Base-by-base conservation (phyloP, 371 early-diverging fungal species). In the Lichtheimia hyalospora region DNA sequence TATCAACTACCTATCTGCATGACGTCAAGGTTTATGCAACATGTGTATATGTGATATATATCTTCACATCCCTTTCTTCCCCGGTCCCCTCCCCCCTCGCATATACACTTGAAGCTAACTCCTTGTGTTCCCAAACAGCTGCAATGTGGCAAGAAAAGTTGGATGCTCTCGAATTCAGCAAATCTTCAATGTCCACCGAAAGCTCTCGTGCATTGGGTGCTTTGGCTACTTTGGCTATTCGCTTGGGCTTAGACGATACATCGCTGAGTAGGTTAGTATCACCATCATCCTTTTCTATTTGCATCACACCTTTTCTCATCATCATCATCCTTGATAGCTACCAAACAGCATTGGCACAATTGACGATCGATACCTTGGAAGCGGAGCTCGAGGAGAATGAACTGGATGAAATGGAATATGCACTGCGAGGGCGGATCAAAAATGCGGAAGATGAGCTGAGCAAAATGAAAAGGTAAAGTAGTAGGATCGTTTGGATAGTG, bases 281-380 rank as follows among this genome's bases (percentile, higher is more conserved):
- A 20, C 5, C 1, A 14, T 8, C 10, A 18, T 21, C 39, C 12
- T 41, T 34, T 23, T 43, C 18, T 5, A 15, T 6, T 28, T 15
- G n/a, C 14, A 44, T 25, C 16, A 15, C 49, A 13, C n/a, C n/a
- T n/a, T n/a, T 24, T 8, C 23, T 39, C 23, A 25, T 54, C 4
- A 6, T 34, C 34, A 20, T 21, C 13, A 18, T 56, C 18, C 23
- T 13, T 5, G 15, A 15, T 56, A 64, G 64, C 15, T 64, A 59
- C 20, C 48, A 55, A n/a, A 55, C 64, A 14, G 59, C 64, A 16
- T 41, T 64, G 3, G 64, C 64, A 2, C 54, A 64, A 14, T 15
- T 64, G 44, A 59, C 60, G 18, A 55, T 64, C 41, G 60, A 60
- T 12, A 41, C 54, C 1, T 54, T 64, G 64, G 64, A 64, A 18